Evolutionary conservation across 768 basidiomycete species (phyloP).

Genomic region (Leccinum longicurvipes): DNA sequence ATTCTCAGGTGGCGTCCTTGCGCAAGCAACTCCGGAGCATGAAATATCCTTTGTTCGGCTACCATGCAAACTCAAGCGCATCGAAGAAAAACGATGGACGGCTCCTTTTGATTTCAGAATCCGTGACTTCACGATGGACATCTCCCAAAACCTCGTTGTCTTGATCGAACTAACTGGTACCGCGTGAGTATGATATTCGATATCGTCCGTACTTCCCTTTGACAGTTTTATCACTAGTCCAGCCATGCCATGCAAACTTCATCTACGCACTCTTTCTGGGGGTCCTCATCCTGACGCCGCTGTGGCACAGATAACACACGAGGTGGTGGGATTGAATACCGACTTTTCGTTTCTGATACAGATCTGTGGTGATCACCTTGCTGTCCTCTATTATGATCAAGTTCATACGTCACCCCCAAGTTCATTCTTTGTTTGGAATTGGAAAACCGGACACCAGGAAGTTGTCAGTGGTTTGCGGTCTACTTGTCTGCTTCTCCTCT

Average conservation of each 20-base stretch:
- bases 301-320: conserved; percentile 14
- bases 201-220: background rate
- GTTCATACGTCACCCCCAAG: background rate
- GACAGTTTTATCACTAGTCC: conserved; percentile 14
- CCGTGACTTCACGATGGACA: conserved; percentile 37
- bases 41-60: conserved; percentile 26
- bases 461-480: conserved; percentile 21
- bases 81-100: conserved; percentile 29
- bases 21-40: conserved; percentile 20
- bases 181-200: conserved; percentile 14
- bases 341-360: conserved; percentile 26
- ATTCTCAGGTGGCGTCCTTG: conserved; percentile 34
- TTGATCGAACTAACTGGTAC: conserved; percentile 23
- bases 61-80: conserved; percentile 30
- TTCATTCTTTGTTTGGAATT: conserved; percentile 34
- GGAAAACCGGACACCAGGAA: conserved; percentile 29
- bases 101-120: conserved; percentile 24
- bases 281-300: conserved; percentile 24
- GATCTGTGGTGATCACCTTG: conserved; percentile 31
- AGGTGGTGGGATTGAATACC: background rate
- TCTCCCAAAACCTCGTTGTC: conserved; percentile 35
- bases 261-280: conserved; percentile 32
- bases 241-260: conserved; percentile 19
- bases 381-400: conserved; percentile 25
- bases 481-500: background rate